Conservation (phyloP, 352 stramenopile genomes). For the Blastocystis sp. region DNA sequence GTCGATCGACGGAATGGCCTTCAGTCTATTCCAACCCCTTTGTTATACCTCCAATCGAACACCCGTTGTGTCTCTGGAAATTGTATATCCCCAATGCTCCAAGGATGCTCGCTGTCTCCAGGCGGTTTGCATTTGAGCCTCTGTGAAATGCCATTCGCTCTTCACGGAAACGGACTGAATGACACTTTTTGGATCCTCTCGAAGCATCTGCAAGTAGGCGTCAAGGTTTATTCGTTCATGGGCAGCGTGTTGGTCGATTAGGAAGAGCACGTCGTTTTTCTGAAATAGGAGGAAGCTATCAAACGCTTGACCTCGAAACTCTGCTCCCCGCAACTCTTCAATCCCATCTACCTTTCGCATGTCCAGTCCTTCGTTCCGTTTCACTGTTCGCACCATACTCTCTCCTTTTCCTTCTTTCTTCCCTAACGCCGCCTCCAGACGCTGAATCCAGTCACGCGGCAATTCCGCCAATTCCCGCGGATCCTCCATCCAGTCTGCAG, state of each 20-base stretch:
- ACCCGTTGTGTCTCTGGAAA: not conserved
- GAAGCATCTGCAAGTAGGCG: not conserved
- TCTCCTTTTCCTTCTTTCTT: no score
- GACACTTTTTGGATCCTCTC: not conserved
- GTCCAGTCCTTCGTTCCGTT: not conserved
- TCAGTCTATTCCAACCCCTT: not conserved
- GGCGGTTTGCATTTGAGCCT: not conserved
- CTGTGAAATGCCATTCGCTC: not conserved
- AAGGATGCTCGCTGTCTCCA: not conserved
- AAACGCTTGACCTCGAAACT: not conserved
- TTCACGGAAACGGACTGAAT: not conserved
- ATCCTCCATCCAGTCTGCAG: no score
- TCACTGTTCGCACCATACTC: no score
- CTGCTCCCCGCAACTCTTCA: not conserved
- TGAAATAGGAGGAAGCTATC: conserved; percentile 16
- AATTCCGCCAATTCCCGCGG: no score
- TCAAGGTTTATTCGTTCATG: conserved; percentile 16
- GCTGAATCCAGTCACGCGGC: no score
- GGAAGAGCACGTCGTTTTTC: not conserved
- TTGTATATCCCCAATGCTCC: not conserved
- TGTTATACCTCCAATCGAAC: not conserved
- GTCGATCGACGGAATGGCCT: conserved; percentile 8
- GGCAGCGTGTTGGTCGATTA: conserved; percentile 2
- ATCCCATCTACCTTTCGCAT: not conserved
- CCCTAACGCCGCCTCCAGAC: no score